Base-by-base conservation (phyloP, 2,329 filamentous ascomycete species). In the Aspergillus vadensis region DNA sequence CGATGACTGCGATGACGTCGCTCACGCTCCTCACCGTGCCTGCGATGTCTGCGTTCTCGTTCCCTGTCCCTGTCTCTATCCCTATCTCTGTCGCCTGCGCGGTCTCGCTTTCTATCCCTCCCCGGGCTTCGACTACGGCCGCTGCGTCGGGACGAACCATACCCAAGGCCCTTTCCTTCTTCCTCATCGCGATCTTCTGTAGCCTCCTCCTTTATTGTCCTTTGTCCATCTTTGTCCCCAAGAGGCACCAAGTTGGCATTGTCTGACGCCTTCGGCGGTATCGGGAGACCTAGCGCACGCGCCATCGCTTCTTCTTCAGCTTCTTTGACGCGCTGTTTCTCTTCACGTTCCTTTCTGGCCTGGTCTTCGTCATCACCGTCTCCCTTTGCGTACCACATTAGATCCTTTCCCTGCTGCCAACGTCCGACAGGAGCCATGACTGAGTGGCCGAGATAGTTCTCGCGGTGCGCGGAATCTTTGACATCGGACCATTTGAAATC, bases 401-500 rank as follows among this genome's bases (percentile, higher is more conserved):
- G 76, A 71, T 90, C 87, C 61, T 87, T 88, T 7, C 89, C 88
- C 72, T 94, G 88, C 71, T 95, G 91, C 93, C 93, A 97, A 66
- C 93, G 89, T 7, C 93, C 93, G 3, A 97, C 92, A 0, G 93
- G 91, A 0, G 93, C 93, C 82, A 94, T 97, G 60, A 97, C 79
- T 61, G 91, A 95, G 80, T 97, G 93, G 55, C 93, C 93, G 7
- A 97, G 89, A 76, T 89, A 90, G 74, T 89, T 97, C 77, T 99
- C 93, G 76, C 95, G 92, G 72, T 97, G 93, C 21, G 85, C 81
- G 53, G 92, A 96, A 66, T 83, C 87, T 74, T 94, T 89, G 72
- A 99, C 94, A 68, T 97, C 92, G 66, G 94, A 91, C 95, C 95
- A 98, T 79, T 89, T 93, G 81, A 99, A 99, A 77, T 97, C 92